Evolutionary conservation across 2,329 filamentous ascomycete species (phyloP).

Genomic region (Xylariaceae sp.): DNA sequence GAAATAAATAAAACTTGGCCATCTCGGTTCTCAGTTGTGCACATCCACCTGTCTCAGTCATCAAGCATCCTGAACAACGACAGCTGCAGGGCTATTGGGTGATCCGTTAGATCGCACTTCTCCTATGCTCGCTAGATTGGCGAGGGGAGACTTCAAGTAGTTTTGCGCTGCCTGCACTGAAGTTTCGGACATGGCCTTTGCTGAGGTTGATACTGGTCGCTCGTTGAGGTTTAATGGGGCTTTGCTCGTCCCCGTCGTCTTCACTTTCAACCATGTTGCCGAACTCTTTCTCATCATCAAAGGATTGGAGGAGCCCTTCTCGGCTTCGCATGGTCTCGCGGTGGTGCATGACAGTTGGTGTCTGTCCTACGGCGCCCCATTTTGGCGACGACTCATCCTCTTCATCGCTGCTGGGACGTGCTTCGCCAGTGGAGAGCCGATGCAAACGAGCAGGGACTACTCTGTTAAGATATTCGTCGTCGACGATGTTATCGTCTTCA

Average conservation of each 20-base stretch:
- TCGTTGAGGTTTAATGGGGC: slow-evolving; percentile 57
- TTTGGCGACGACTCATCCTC: slow-evolving; percentile 59
- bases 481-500: slow-evolving; percentile 71
- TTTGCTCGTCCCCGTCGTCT: slow-evolving; percentile 36
- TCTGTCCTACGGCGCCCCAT: slow-evolving; percentile 61
- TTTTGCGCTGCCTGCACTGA: slow-evolving; percentile 80
- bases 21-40: slow-evolving; percentile 28
- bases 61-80: slow-evolving; percentile 14
- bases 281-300: slow-evolving; percentile 43
- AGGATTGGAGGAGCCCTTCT: slow-evolving; percentile 56
- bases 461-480: slow-evolving; percentile 77
- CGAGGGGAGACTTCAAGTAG: slow-evolving; percentile 71
- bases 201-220: slow-evolving; percentile 75
- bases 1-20: slow-evolving; percentile 42
- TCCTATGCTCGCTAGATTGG: slow-evolving; percentile 58
- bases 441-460: slow-evolving; percentile 47
- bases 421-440: slow-evolving; percentile 56
- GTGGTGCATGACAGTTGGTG: slow-evolving; percentile 57
- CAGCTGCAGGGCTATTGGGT: slow-evolving; percentile 32
- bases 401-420: slow-evolving; percentile 65
- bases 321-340: slow-evolving; percentile 58
- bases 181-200: slow-evolving; percentile 70
- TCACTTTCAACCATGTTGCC: slow-evolving; percentile 42
- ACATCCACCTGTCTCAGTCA: slow-evolving; percentile 20
- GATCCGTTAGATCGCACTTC: slow-evolving; percentile 42